phyloP scores from a whole-genome alignment of 306 rosid species.

The Ziziphus jujuba region DNA sequence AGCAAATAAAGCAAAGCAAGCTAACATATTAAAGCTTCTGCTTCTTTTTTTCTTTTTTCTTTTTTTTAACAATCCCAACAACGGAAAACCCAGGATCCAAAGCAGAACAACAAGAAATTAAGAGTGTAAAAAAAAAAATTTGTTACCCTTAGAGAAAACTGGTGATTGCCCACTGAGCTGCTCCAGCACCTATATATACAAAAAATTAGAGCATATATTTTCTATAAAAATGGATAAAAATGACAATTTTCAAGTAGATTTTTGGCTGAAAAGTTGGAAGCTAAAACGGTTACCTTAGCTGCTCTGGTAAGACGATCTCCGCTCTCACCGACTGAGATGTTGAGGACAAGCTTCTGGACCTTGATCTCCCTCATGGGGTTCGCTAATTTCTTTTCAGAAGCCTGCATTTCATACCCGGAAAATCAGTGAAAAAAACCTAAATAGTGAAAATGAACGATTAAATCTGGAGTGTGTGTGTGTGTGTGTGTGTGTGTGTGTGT shows the following conservation, averaged over 20 bases:
- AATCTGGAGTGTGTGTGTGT: too few species aligned
- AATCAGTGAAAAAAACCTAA: neutral
- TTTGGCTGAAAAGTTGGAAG: neutral
- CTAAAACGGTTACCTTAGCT: constrained; percentile 45
- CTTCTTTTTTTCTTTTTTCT: too few species aligned
- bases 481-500: too few species aligned
- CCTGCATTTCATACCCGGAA: constrained; percentile 33
- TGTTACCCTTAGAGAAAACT: constrained; percentile 57
- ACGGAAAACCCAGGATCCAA: neutral
- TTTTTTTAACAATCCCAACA: neutral
- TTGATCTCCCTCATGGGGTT: constrained; percentile 85
- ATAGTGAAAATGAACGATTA: neutral
- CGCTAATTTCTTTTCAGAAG: constrained; percentile 70
- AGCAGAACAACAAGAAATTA: neutral
- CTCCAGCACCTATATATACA: constrained; percentile 55
- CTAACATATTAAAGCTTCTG: neutral
- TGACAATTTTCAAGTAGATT: neutral
- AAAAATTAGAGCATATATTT: neutral
- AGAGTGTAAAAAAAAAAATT: neutral
- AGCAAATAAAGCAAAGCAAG: too few species aligned
- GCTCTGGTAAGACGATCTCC: constrained; percentile 88
- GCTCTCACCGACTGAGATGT: constrained; percentile 81
- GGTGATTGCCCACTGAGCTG: constrained; percentile 80
- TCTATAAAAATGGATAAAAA: too few species aligned
- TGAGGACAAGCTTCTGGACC: constrained; percentile 77